Percentiles rank a stretch among this genome's conserved stretches.
Evolutionary conservation across 2,329 filamentous ascomycete genomes (phyloP).

Genomic region (Hypomyces perniciosus): DNA sequence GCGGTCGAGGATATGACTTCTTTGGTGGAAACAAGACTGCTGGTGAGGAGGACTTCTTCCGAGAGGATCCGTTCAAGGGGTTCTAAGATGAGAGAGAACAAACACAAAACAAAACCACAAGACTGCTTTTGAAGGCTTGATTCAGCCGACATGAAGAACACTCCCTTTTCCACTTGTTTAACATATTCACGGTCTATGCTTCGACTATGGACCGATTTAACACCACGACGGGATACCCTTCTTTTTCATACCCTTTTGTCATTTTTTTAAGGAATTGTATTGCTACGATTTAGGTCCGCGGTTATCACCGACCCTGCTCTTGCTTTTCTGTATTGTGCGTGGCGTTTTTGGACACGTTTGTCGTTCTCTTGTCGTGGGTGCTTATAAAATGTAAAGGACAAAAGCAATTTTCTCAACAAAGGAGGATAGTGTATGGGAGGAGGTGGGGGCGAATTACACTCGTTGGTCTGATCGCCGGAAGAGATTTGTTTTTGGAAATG

Average conservation of each 20-base stretch:
- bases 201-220: slow-evolving; percentile 1
- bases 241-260: neutral
- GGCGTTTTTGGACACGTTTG: neutral
- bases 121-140: neutral
- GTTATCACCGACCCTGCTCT: slow-evolving; percentile 6
- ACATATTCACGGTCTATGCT: slow-evolving; percentile 1
- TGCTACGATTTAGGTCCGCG: slow-evolving; percentile 7
- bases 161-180: neutral
- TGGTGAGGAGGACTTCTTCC: slow-evolving; percentile 51
- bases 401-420: too few relatives aligned
- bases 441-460: too few relatives aligned
- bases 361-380: neutral
- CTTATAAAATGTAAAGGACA: too few relatives aligned
- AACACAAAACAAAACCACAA: neutral
- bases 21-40: slow-evolving; percentile 41
- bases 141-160: neutral
- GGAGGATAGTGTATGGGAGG: too few relatives aligned
- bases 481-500: too few relatives aligned
- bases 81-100: slow-evolving; percentile 36
- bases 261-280: slow-evolving; percentile 6
- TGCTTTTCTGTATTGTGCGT: slow-evolving; percentile 3
- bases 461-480: too few relatives aligned
- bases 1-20: slow-evolving; percentile 43
- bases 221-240: slow-evolving; percentile 15
- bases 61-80: slow-evolving; percentile 57